These are phyloP conservation scores for Leishmania tarentolae DNA, from an alignment of 208 protist genomes.

Conservation along the genomic window DNA sequence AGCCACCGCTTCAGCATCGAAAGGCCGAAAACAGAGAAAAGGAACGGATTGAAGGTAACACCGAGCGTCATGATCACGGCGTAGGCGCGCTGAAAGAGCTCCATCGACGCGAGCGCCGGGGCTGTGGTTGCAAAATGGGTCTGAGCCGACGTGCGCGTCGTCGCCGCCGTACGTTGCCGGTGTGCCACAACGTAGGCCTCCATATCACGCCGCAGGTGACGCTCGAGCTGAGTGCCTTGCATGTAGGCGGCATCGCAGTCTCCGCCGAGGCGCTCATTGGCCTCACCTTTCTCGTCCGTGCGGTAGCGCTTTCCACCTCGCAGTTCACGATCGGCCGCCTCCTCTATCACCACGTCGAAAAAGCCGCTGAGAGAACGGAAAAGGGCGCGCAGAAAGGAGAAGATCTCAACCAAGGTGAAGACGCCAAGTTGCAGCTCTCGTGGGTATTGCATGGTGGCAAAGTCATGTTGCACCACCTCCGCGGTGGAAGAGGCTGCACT, in stretches of 20 bases:
- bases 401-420: constrained; percentile 59
- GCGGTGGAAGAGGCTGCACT: neutral
- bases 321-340: neutral
- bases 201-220: constrained; percentile 22
- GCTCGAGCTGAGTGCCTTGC: constrained; percentile 12
- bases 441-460: constrained; percentile 43
- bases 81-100: constrained; percentile 70
- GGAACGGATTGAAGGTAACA: constrained; percentile 87
- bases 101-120: constrained; percentile 15
- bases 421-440: constrained; percentile 65
- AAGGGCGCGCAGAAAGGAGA: constrained; percentile 50
- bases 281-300: neutral
- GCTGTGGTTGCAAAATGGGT: neutral
- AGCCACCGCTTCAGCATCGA: constrained; percentile 76
- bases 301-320: constrained; percentile 20
- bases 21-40: constrained; percentile 67
- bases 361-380: constrained; percentile 39
- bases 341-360: constrained; percentile 5
- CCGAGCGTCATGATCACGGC: constrained; percentile 75
- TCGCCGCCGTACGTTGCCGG: neutral
- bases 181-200: constrained; percentile 7
- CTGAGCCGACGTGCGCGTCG: neutral
- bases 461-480: neutral
- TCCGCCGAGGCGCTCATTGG: neutral
- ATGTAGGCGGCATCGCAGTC: neutral